Base-by-base conservation (phyloP, 176 grass and related monocot genomes). In the Rhynchospora pubera region DNA sequence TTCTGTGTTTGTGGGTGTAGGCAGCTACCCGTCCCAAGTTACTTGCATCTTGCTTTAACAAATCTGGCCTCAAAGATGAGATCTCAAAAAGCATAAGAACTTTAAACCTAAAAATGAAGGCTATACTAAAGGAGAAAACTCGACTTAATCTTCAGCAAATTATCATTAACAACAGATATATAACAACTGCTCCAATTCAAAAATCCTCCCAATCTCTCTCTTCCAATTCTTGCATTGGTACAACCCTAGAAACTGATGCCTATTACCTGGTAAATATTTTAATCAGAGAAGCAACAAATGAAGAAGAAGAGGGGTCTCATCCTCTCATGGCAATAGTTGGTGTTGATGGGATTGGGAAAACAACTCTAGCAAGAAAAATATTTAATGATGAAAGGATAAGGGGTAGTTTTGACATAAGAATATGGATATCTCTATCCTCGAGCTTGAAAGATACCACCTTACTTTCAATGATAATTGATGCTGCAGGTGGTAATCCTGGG, bases 301-400 rank as follows among this genome's bases (percentile, higher is more conserved):
- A 72, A 6, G 28, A 72, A 6, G 28, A 18, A 28, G 71, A 32
- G 56, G 65, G 61, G 15, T 82, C 87, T 72, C 59, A 69, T 2
- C 45, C 14, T 51, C 64, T 89, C 83, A 53, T 89, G 3, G 92
- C 89, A 78, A 82, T 89, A 59, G 9, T 84, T 39, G 92, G 89
- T 2, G 77, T 86, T 4, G 80, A 76, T 39, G 87, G 92, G 34
- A 84, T 94, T 30, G 92, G 92, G 68, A 94, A 94, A 90, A 89
- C 89, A 66, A 94, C 50, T 45, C 87, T 94, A 14, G 89, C 89
- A 3, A 87, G 57, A 61, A 83, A 61, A 75, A 86, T 91, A 44
- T 91, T 79, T 82, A 56, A 85, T 21, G 84, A 90, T 86, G 80
- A 85, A 65, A 89, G 87, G 86, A 77, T 84, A 47, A 86, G 83